These are phyloP conservation scores for Ogataea polymorpha DNA, from an alignment of 805 yeast species.

Conservation along the genomic window DNA sequence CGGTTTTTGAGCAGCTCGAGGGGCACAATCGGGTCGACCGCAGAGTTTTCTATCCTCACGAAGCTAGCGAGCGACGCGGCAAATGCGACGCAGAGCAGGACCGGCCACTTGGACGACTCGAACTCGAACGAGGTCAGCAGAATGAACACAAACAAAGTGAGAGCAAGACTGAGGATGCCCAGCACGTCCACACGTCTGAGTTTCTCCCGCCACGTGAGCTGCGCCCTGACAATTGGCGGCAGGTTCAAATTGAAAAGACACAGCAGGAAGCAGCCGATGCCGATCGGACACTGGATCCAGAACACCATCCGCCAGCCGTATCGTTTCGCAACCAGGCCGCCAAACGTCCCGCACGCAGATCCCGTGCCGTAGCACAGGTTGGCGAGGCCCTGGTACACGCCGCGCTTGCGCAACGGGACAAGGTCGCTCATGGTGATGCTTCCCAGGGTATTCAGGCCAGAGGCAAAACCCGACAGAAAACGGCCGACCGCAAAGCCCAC, in stretches of 20 bases:
- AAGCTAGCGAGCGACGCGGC: conserved; percentile 10
- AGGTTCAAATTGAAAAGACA: conserved; percentile 40
- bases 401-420: conserved; percentile 77
- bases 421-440: conserved; percentile 79
- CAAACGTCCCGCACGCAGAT: conserved; percentile 61
- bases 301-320: conserved; percentile 69
- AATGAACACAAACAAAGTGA: conserved; percentile 32
- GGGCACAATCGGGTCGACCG: conserved; percentile 60
- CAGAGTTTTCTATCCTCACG: conserved; percentile 22
- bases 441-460: conserved; percentile 78
- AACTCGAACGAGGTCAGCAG: conserved; percentile 39
- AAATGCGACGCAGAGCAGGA: conserved; percentile 26
- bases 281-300: conserved; percentile 53
- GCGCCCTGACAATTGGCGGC: conserved; percentile 36
- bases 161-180: conserved; percentile 33
- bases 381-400: conserved; percentile 81
- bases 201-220: conserved; percentile 39
- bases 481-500: conserved; percentile 50
- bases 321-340: conserved; percentile 53
- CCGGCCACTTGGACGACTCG: conserved; percentile 40
- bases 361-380: conserved; percentile 80
- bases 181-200: conserved; percentile 54
- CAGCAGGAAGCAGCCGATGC: conserved; percentile 36
- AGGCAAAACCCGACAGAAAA: conserved; percentile 83
- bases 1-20: conserved; percentile 50